phyloP scores from a whole-genome alignment of 805 yeast species.

The Saccharomyces kudriavzevii region DNA sequence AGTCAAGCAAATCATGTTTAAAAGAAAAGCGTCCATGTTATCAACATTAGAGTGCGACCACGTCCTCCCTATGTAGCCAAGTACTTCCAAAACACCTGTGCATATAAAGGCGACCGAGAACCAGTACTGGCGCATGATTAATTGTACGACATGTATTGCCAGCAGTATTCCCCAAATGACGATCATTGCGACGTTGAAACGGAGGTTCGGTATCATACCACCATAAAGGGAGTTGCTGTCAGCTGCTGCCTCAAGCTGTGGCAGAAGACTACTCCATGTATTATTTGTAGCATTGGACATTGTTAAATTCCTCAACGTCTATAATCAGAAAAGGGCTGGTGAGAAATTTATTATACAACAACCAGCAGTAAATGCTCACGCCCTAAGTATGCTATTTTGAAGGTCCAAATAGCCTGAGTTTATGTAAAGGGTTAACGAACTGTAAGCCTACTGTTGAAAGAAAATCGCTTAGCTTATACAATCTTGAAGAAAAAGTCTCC shows the following conservation, averaged over 20 bases:
- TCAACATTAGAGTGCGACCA: conserved; percentile 35
- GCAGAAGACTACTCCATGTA: not conserved
- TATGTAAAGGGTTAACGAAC: not conserved
- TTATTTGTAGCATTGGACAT: not conserved
- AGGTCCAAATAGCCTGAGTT: not conserved
- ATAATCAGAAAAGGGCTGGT: not conserved
- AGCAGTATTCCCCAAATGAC: conserved; percentile 46
- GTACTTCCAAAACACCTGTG: conserved; percentile 52
- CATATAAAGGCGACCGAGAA: conserved; percentile 48
- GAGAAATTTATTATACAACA: not conserved
- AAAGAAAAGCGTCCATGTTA: conserved; percentile 38
- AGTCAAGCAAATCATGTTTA: conserved; percentile 63
- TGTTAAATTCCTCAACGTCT: not conserved
- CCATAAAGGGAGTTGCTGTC: conserved; percentile 18
- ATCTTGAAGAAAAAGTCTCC: not conserved
- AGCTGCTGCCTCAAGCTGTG: not conserved
- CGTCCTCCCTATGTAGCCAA: conserved; percentile 60
- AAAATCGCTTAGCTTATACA: not conserved
- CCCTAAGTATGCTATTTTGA: not conserved
- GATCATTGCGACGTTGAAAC: conserved; percentile 52
- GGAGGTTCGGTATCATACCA: conserved; percentile 42
- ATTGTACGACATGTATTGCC: conserved; percentile 37
- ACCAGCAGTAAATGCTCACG: not conserved
- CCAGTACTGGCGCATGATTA: conserved; percentile 54
- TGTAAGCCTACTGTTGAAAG: not conserved